These are phyloP conservation scores for Tetrahymena borealis DNA, from an alignment of 73 alveolate species.

Conservation along the genomic window DNA sequence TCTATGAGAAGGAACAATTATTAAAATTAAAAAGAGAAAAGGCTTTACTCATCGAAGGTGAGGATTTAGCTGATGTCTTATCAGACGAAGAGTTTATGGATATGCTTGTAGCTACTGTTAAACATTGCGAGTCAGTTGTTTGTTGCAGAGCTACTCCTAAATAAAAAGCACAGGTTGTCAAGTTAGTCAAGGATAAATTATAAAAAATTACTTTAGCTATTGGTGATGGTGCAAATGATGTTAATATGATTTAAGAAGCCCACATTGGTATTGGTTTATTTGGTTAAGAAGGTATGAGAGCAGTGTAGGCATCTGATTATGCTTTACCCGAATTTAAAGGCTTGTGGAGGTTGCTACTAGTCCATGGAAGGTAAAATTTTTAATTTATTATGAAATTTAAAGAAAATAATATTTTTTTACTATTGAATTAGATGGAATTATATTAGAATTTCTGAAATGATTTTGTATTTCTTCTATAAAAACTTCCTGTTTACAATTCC, in stretches of 20 bases:
- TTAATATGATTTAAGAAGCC: constrained; percentile 96
- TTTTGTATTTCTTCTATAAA: constrained; percentile 80
- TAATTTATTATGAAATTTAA: too few species aligned
- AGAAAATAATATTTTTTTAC: constrained; percentile 55
- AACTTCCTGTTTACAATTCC: constrained; percentile 90
- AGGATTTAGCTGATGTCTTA: constrained; percentile 5
- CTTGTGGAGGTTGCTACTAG: constrained; percentile 75
- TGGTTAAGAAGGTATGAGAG: constrained; percentile 95
- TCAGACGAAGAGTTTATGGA: background rate
- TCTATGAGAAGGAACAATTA: constrained; percentile 18
- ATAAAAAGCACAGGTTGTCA: constrained; percentile 90
- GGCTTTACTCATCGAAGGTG: constrained; percentile 48
- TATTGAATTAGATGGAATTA: constrained; percentile 37
- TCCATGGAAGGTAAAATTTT: constrained; percentile 91
- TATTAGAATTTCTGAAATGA: constrained; percentile 75
- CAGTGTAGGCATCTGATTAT: constrained; percentile 67
- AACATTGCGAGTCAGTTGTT: constrained; percentile 63
- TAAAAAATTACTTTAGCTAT: constrained; percentile 82
- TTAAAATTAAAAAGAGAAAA: background rate
- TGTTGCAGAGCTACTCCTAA: constrained; percentile 94
- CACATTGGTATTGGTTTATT: constrained; percentile 95
- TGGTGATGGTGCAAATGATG: constrained; percentile 99
- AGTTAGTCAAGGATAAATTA: constrained; percentile 61
- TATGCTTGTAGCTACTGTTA: constrained; percentile 13
- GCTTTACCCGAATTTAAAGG: constrained; percentile 83